Evolutionary conservation across 2,329 filamentous ascomycete species (phyloP), one percentile per base, ranked within the genome.

Genomic region (Ceratocystis diversiconidia): DNA sequence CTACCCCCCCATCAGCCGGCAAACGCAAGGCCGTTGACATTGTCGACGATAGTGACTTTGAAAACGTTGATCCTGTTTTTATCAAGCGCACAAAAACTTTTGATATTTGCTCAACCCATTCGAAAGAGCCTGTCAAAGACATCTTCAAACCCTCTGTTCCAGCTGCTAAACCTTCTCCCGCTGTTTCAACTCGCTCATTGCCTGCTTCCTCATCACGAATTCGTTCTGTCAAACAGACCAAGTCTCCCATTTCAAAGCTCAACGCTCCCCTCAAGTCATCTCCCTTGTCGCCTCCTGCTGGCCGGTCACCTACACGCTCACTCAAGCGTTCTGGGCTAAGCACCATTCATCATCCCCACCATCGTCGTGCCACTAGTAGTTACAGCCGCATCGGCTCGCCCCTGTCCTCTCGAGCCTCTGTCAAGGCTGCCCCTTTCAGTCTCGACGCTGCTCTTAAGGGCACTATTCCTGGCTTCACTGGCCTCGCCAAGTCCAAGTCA

Each of bases 391-490:
- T 92, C 65, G 87, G 92, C 70, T 86, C 88, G 0, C 86, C 88
- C 1, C 75, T 81, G 15, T 85, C 86, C 73, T 75, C 76, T 62
- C 76, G 77, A 68, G 78, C 76, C 66, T 76, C 75, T 30, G 73
- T 76, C 41, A 61, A 41, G 22, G 75, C 79, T 5, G 77, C 87
- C 2, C 89, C 90, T 0, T 95, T 96, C 75, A 92, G 88, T 64
- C 85, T 96, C 67, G 88, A 94, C 72, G 88, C 89, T 28, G 92
- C 90, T 2, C 82, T 95, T 69, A 88, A 84, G 73, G 88, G 88
- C 62, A 90, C 88, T 32, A 84, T 92, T 64, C 78, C 86, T 5
- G 79, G 79, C 68, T 87, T 86, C 73, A 76, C 76, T 2, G 76
- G 79, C 59, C 80, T 78, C 66, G 69, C 73, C 15, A 65, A 59